phyloP scores from a whole-genome alignment of 2,329 filamentous ascomycete genomes.

The Chrysoporthe cubensis region DNA sequence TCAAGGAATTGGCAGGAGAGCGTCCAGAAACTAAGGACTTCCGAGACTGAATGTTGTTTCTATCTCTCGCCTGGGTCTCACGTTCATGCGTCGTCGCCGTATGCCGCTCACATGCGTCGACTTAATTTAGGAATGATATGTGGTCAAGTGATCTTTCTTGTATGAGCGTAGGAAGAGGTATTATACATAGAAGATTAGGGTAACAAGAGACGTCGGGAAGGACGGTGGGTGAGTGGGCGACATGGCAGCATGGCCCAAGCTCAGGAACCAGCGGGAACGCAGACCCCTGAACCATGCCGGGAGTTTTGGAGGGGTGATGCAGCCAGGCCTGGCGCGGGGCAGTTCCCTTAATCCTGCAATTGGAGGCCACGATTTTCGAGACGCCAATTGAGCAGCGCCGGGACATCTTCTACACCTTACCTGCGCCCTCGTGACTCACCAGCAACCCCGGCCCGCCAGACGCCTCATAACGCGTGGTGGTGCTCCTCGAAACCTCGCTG shows the following conservation, averaged over 20 bases:
- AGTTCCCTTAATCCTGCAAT: constrained; percentile 23
- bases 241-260: not conserved
- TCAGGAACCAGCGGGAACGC: not conserved
- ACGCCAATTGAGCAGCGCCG: constrained; percentile 8
- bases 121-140: not conserved
- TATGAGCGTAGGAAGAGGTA: not conserved
- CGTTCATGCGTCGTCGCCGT: too few relatives aligned
- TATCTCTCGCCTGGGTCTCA: not conserved
- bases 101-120: not conserved
- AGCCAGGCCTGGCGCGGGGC: constrained; percentile 18
- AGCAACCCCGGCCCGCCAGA: not conserved
- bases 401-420: not conserved
- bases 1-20: too few relatives aligned
- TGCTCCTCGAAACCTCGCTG: constrained; percentile 5
- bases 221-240: not conserved
- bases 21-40: not conserved
- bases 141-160: not conserved
- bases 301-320: constrained; percentile 19
- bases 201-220: not conserved
- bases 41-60: not conserved
- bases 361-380: constrained; percentile 27
- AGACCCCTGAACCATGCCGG: constrained; percentile 17
- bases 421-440: constrained; percentile 19
- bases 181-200: not conserved
- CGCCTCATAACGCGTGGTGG: not conserved